A percentile compares a stretch with the other conserved stretches of the same genome.
These are phyloP conservation scores for Aspergillus ibericus DNA, from an alignment of 2,329 filamentous ascomycete species.

Conservation along the genomic window DNA sequence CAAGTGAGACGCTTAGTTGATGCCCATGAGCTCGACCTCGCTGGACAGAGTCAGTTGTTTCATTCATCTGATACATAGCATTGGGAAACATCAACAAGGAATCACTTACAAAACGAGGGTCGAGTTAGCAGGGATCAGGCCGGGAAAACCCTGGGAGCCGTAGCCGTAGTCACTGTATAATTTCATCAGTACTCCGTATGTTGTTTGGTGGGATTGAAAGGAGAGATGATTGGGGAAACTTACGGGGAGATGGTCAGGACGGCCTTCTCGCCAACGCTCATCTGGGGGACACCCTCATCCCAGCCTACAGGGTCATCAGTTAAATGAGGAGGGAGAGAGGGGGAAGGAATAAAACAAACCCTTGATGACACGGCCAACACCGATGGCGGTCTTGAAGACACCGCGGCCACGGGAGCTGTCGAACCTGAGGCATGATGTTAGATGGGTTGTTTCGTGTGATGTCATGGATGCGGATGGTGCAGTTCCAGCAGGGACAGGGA, in stretches of 20 bases:
- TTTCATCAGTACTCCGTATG: slow-evolving; percentile 7
- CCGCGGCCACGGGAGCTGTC: slow-evolving; percentile 75
- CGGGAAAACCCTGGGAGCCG: slow-evolving; percentile 64
- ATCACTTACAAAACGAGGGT: slow-evolving; percentile 76
- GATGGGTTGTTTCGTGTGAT: neutral
- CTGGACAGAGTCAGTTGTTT: slow-evolving; percentile 4
- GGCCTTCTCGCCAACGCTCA: slow-evolving; percentile 90
- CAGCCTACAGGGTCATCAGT: slow-evolving; percentile 53
- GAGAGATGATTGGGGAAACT: slow-evolving; percentile 26
- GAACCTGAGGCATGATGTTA: slow-evolving; percentile 61
- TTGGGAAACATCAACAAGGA: neutral
- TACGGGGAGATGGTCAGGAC: slow-evolving; percentile 78
- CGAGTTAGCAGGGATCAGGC: slow-evolving; percentile 72
- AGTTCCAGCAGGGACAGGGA: too few species aligned
- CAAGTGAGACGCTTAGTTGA: neutral
- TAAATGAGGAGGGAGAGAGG: neutral
- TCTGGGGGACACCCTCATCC: slow-evolving; percentile 81
- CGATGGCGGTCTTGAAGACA: slow-evolving; percentile 76
- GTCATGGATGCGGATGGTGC: neutral
- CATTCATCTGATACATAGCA: neutral
- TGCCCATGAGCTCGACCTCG: slow-evolving; percentile 11
- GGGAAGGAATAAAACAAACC: slow-evolving; percentile 59
- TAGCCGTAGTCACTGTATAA: slow-evolving; percentile 41
- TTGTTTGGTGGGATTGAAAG: too few species aligned
- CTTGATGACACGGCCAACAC: slow-evolving; percentile 79